phyloP scores from a whole-genome alignment of 2,329 filamentous ascomycete genomes.

The Pseudocercospora macadamiae region DNA sequence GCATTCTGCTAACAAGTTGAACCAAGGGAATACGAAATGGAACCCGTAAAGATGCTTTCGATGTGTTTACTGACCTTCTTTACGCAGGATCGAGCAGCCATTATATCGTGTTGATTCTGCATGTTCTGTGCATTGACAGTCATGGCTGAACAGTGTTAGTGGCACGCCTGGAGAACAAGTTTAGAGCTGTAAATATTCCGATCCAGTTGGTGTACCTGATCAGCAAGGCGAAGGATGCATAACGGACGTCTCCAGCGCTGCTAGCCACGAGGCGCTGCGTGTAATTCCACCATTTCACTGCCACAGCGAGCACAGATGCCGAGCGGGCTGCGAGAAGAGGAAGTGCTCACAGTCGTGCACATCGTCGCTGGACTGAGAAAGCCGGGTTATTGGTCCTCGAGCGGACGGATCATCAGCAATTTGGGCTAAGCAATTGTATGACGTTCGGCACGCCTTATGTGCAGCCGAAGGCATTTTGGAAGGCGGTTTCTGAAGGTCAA shows the following conservation, averaged over 20 bases:
- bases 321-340: not conserved
- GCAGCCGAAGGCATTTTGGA: not conserved
- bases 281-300: not conserved
- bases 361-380: no score
- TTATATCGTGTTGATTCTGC: not conserved
- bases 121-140: not conserved
- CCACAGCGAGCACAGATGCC: not conserved
- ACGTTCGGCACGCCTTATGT: not conserved
- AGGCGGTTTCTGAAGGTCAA: no score
- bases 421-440: not conserved
- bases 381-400: not conserved
- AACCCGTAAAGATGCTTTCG: not conserved
- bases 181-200: not conserved
- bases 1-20: constrained; percentile 8
- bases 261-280: not conserved
- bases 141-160: not conserved
- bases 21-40: constrained; percentile 8
- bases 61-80: not conserved
- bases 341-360: no score
- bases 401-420: not conserved
- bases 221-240: constrained; percentile 6
- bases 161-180: constrained; percentile 4
- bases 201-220: not conserved
- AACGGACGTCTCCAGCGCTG: not conserved
- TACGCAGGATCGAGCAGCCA: no score